Evolutionary conservation across 768 basidiomycete species (phyloP).

Genomic region (Austroboletus eburneus): DNA sequence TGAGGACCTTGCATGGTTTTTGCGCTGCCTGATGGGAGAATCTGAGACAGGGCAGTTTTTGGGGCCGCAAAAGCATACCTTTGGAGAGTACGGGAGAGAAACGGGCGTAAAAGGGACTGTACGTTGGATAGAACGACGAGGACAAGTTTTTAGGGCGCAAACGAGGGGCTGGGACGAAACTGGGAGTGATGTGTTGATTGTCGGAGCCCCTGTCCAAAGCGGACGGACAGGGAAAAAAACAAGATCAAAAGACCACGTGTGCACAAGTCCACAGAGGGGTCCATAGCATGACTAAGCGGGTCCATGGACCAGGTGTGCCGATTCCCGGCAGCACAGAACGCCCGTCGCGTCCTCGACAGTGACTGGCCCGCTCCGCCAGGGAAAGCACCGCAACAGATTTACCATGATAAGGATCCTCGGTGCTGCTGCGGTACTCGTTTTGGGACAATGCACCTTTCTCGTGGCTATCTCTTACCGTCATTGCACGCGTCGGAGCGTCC

Average conservation of each 20-base stretch:
- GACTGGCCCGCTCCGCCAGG: no score
- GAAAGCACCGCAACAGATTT: conserved; percentile 5
- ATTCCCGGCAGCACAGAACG: neutral
- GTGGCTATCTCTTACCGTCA: conserved; percentile 1
- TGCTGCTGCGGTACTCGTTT: conserved; percentile 6
- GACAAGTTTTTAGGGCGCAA: conserved; percentile 14
- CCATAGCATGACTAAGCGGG: conserved; percentile 12
- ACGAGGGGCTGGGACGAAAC: conserved; percentile 10
- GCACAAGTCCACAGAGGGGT: conserved; percentile 18
- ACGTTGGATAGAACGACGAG: conserved; percentile 7
- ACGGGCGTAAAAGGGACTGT: neutral
- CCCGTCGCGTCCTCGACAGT: no score
- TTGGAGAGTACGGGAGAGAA: neutral
- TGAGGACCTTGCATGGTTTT: conserved; percentile 32
- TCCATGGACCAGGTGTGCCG: conserved; percentile 21
- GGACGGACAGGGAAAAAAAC: conserved; percentile 34
- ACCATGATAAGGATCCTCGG: conserved; percentile 23
- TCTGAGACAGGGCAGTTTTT: conserved; percentile 9
- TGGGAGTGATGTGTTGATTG: conserved; percentile 31
- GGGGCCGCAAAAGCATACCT: conserved; percentile 13
- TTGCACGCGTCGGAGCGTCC: neutral
- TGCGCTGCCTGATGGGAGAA: conserved; percentile 28
- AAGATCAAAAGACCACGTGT: conserved; percentile 33
- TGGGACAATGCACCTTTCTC: neutral
- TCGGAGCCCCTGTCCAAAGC: conserved; percentile 36